phyloP scores from a whole-genome alignment of 257 asterid species.

The Solanum tacnaense region DNA sequence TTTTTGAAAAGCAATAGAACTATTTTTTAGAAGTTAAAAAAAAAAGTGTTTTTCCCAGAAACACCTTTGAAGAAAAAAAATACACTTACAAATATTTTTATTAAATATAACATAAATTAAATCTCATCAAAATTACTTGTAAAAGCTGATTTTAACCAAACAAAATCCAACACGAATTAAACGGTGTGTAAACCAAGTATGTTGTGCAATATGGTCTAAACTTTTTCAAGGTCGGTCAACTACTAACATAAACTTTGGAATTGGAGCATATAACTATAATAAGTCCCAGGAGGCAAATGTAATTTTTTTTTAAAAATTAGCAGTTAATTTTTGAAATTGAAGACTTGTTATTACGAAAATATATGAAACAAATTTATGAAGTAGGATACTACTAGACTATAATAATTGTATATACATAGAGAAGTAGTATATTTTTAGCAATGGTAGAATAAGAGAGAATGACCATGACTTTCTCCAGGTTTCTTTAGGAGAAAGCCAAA shows the following conservation, averaged over 20 bases:
- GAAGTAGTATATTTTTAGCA: not conserved
- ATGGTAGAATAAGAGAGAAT: not conserved
- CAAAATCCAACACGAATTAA: not conserved
- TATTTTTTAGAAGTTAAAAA: too few species aligned
- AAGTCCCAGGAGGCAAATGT: not conserved
- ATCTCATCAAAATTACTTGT: not conserved
- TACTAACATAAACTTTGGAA: not conserved
- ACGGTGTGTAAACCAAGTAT: not conserved
- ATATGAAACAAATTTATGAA: not conserved
- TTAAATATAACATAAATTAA: not conserved
- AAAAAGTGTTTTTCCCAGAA: not conserved
- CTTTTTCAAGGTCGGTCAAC: not conserved
- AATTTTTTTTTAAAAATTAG: not conserved
- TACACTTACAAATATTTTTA: not conserved
- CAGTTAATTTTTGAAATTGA: not conserved
- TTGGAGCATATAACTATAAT: not conserved
- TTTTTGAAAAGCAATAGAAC: not conserved
- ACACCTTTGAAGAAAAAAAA: not conserved
- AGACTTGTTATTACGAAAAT: not conserved
- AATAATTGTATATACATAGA: not conserved
- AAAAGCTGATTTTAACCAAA: not conserved
- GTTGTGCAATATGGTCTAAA: not conserved
- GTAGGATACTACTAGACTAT: too few species aligned
- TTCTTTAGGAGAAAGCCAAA: not conserved
- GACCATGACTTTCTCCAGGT: not conserved